Evolutionary conservation across 106 monocot genomes (phyloP).

Genomic region (Acorus calamus): DNA sequence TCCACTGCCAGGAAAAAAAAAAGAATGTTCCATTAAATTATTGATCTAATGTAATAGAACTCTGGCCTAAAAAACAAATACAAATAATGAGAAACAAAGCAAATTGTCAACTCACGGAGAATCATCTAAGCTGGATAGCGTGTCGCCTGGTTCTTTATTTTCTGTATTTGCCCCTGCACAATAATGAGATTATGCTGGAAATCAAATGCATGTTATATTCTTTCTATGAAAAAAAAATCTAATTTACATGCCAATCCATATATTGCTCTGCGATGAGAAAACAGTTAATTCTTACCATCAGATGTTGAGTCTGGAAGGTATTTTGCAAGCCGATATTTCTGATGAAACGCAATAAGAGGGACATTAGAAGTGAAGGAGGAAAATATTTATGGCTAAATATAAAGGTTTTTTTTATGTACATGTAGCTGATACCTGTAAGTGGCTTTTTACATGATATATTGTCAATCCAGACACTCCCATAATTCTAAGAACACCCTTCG

Average conservation of each 20-base stretch:
- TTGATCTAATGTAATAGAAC: not conserved
- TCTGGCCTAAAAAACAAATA: not conserved
- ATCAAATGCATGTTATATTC: not conserved
- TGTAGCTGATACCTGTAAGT: constrained; percentile 1
- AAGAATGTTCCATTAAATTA: not conserved
- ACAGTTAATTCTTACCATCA: constrained; percentile 1
- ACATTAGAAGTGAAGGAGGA: not conserved
- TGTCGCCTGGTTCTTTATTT: constrained; percentile 5
- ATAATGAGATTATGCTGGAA: not conserved
- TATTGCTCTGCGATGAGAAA: not conserved
- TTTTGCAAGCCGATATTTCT: constrained; percentile 11
- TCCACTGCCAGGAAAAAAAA: not conserved
- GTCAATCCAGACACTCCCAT: constrained; percentile 7
- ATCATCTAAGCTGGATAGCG: not conserved
- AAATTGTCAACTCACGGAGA: not conserved
- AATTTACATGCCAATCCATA: no score
- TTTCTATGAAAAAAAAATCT: not conserved
- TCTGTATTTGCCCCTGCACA: constrained; percentile 2
- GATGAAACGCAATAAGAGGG: not conserved
- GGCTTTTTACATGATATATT: constrained; percentile 11
- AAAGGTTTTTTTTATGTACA: no score
- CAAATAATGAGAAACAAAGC: not conserved
- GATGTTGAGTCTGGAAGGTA: constrained; percentile 7
- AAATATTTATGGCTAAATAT: not conserved
- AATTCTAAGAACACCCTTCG: constrained; percentile 7